phyloP scores from a whole-genome alignment of 1,139 yeast species.

The Pichia sp. region DNA sequence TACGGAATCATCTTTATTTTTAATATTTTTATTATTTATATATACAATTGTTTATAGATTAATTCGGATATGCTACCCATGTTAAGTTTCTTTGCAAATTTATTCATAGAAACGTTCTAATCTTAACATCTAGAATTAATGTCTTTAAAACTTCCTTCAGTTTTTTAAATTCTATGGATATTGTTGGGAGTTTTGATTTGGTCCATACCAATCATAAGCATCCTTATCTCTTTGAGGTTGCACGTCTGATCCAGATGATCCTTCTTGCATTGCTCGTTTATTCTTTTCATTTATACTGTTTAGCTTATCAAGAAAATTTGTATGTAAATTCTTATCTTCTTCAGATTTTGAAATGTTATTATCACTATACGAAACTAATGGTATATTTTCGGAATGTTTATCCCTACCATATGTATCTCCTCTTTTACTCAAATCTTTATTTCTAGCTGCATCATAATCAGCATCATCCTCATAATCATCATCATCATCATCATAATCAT shows the following conservation, averaged over 20 bases:
- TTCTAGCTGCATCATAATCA: background rate
- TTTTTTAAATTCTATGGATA: no score
- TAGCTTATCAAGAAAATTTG: conserved; percentile 5
- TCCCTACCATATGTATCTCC: background rate
- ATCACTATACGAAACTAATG: background rate
- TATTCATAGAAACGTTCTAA: no score
- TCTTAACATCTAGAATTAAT: no score
- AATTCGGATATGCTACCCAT: no score
- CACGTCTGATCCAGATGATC: conserved; percentile 4
- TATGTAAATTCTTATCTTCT: conserved; percentile 1
- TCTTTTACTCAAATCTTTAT: background rate
- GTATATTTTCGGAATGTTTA: background rate
- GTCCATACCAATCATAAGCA: background rate
- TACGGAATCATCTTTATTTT: no score
- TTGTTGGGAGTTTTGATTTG: no score
- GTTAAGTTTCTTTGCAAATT: no score
- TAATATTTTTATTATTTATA: no score
- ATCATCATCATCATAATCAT: conserved; percentile 2
- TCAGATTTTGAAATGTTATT: background rate
- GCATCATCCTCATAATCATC: background rate
- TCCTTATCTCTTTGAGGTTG: no score
- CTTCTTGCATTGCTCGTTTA: conserved; percentile 1
- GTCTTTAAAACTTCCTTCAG: no score
- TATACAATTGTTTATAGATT: no score
- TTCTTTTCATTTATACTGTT: background rate